Evolutionary conservation across 352 stramenopile species (phyloP).

Genomic region (Discostella stelligera): DNA sequence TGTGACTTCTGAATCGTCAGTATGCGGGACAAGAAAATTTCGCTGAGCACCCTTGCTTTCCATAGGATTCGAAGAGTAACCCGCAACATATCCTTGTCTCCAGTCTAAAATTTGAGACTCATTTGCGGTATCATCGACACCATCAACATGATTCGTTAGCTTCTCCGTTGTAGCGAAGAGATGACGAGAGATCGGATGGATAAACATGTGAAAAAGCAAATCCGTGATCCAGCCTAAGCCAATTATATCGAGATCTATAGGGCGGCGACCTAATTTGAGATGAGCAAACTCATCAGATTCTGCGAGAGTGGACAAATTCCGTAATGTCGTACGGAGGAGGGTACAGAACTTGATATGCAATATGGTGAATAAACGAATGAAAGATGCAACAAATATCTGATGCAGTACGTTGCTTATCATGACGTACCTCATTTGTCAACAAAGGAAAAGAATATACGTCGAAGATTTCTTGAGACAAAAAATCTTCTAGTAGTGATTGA

Average conservation of each 20-base stretch:
- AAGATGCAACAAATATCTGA: conserved; percentile 3
- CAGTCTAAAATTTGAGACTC: conserved; percentile 50
- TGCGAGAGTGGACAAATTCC: conserved; percentile 35
- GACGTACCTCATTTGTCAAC: conserved; percentile 39
- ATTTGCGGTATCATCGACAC: conserved; percentile 29
- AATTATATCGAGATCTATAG: conserved; percentile 66
- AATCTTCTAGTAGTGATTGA: conserved; percentile 50
- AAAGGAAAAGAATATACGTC: conserved; percentile 75
- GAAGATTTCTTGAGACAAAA: conserved; percentile 69
- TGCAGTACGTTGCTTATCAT: not conserved
- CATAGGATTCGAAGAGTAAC: conserved; percentile 59
- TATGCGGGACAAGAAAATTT: conserved; percentile 71
- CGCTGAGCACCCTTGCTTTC: conserved; percentile 42
- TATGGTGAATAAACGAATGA: not conserved
- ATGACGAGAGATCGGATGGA: conserved; percentile 61
- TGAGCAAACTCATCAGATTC: conserved; percentile 36
- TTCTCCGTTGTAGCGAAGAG: conserved; percentile 54
- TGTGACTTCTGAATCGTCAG: conserved; percentile 79
- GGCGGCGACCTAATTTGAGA: conserved; percentile 30
- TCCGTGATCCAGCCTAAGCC: conserved; percentile 72
- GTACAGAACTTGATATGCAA: conserved; percentile 48
- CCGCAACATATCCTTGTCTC: conserved; percentile 73
- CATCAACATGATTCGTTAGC: conserved; percentile 16
- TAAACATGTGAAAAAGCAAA: conserved; percentile 68
- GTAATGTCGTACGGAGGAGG: conserved; percentile 48